Evolutionary conservation across 2,329 filamentous ascomycete genomes (phyloP).

Genomic region (Rutstroemia sp.): DNA sequence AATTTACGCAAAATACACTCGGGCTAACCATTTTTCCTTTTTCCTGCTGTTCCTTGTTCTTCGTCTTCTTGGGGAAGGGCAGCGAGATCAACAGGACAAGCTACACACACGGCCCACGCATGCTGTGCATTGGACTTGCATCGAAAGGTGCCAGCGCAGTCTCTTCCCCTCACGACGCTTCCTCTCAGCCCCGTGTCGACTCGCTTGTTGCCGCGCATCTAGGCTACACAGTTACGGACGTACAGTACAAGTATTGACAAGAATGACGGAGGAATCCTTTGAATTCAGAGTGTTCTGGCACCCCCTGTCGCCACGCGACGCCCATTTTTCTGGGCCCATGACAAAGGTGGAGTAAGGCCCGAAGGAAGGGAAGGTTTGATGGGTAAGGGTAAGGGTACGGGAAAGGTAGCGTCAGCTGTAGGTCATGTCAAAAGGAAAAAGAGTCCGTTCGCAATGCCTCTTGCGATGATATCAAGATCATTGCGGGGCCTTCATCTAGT

Average conservation of each 20-base stretch:
- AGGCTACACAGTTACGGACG: not conserved
- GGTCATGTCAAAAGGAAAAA: not conserved
- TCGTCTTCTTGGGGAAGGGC: no score
- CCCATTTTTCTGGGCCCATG: not conserved
- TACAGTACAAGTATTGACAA: not conserved
- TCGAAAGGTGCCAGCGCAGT: not conserved
- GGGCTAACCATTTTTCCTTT: no score
- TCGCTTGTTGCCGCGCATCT: not conserved
- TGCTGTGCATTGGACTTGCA: not conserved
- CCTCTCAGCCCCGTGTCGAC: not conserved
- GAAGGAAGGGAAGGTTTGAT: no score
- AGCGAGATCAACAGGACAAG: not conserved
- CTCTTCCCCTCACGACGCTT: not conserved
- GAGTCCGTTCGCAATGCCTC: not conserved
- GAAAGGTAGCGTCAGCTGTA: not conserved
- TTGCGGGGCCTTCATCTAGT: not conserved
- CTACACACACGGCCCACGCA: not conserved
- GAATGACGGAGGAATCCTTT: not conserved
- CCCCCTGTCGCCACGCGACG: constrained; percentile 1
- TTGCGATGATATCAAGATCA: not conserved
- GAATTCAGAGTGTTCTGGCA: not conserved
- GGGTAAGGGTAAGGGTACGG: no score
- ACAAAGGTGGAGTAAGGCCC: not conserved
- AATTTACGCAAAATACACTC: no score
- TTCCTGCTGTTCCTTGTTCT: no score